phyloP scores from a whole-genome alignment of 2,329 filamentous ascomycete species.

The Cordyceps fumosorosea region DNA sequence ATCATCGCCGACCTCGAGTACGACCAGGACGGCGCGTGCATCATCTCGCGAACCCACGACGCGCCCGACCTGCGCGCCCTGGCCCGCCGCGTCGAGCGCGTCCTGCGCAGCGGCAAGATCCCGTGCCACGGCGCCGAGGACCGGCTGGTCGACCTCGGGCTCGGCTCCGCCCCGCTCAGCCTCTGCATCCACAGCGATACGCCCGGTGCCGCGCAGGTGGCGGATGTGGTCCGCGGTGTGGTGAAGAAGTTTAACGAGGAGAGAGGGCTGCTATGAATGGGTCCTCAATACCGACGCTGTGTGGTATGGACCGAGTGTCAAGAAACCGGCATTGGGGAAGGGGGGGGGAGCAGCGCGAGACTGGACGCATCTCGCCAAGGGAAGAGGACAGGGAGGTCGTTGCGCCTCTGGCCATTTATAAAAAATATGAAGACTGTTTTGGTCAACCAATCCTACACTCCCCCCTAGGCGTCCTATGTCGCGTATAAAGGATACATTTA shows the following conservation, averaged over 20 bases:
- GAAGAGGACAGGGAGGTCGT: no score
- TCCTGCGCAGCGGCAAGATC: background rate
- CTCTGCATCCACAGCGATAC: constrained; percentile 7
- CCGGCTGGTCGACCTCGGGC: background rate
- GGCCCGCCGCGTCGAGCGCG: background rate
- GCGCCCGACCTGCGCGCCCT: background rate
- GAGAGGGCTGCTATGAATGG: background rate
- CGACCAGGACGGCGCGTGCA: background rate
- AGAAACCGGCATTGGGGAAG: no score
- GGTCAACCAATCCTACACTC: no score
- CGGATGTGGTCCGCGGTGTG: background rate
- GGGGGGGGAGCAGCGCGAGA: no score
- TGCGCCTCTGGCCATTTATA: no score
- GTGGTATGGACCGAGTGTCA: background rate
- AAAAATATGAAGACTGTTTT: no score
- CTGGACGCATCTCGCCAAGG: no score
- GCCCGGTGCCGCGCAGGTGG: background rate
- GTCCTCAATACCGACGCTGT: background rate
- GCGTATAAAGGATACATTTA: no score
- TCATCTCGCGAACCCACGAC: constrained; percentile 6
- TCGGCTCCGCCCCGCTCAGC: background rate
- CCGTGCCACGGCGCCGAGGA: background rate
- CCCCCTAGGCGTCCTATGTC: no score
- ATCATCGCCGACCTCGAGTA: constrained; percentile 8
- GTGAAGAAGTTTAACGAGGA: background rate